These are phyloP conservation scores for Globisporangium alternatum DNA, from an alignment of 352 stramenopile genomes.

Conservation along the genomic window DNA sequence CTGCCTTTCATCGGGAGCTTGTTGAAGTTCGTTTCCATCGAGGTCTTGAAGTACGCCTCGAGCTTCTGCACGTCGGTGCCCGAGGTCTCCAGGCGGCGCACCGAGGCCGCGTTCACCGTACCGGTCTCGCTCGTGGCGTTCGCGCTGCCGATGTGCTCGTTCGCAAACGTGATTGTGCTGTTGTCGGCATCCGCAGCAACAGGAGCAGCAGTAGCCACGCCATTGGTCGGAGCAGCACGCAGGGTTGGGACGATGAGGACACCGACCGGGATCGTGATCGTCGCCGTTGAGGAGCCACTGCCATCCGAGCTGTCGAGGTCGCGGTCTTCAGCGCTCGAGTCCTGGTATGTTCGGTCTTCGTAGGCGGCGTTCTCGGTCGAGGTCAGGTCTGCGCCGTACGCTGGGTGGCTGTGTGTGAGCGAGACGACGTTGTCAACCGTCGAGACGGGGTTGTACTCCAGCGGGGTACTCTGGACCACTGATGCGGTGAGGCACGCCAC, in stretches of 20 bases:
- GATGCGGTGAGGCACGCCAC: constrained; percentile 12
- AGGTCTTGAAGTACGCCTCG: constrained; percentile 30
- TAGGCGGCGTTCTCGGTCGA: constrained; percentile 18
- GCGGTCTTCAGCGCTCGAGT: constrained; percentile 4
- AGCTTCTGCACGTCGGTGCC: constrained; percentile 36
- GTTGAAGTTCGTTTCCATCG: constrained; percentile 26
- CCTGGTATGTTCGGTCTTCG: constrained; percentile 24
- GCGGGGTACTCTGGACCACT: constrained; percentile 12
- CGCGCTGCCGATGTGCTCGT: constrained; percentile 5
- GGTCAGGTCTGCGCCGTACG: constrained; percentile 24
- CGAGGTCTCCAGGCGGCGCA: constrained; percentile 20
- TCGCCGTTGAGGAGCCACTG: neutral
- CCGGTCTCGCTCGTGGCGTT: constrained; percentile 2
- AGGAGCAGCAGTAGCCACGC: neutral
- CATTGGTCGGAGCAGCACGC: neutral
- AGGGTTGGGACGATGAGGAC: neutral
- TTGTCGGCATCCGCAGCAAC: neutral
- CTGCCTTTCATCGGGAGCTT: constrained; percentile 26
- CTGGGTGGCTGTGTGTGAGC: constrained; percentile 37
- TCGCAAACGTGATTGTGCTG: constrained; percentile 13
- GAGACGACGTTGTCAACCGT: constrained; percentile 19
- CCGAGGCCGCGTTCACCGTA: constrained; percentile 5
- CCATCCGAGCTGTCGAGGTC: neutral
- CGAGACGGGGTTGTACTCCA: constrained; percentile 31
- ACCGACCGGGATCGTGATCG: neutral